Conservation (phyloP, 805 yeast genomes). For the Pichia nakasei region DNA sequence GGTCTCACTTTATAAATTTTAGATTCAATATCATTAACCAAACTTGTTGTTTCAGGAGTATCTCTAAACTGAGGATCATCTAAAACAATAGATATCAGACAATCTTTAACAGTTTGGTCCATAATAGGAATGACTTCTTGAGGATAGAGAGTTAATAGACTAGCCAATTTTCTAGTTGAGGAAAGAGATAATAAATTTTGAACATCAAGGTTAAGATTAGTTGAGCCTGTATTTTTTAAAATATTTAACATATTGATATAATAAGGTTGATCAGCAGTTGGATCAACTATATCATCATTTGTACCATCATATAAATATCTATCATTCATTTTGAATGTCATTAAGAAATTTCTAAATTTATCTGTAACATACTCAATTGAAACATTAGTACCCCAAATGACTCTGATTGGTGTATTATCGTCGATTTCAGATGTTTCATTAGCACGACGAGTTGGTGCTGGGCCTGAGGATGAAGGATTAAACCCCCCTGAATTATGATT, state of each 20-base stretch:
- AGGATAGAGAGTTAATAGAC: constrained; percentile 85
- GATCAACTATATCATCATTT: constrained; percentile 25
- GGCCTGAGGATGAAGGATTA: background rate
- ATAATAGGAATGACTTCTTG: constrained; percentile 95
- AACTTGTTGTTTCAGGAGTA: constrained; percentile 13
- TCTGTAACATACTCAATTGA: constrained; percentile 82
- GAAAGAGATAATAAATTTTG: constrained; percentile 69
- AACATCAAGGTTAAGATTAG: constrained; percentile 80
- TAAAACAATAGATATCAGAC: constrained; percentile 65
- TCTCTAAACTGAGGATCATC: constrained; percentile 30
- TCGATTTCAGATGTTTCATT: background rate
- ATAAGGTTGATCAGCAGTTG: constrained; percentile 60
- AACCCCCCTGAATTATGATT: background rate
- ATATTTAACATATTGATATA: constrained; percentile 66
- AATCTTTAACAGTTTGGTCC: constrained; percentile 93
- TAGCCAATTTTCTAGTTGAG: constrained; percentile 67
- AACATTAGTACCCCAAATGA: constrained; percentile 98
- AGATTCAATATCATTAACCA: constrained; percentile 63
- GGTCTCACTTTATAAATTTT: constrained; percentile 84
- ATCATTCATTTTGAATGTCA: constrained; percentile 73
- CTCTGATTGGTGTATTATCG: constrained; percentile 67
- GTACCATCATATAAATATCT: constrained; percentile 44
- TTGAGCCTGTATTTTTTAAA: constrained; percentile 70
- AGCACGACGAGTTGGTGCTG: background rate
- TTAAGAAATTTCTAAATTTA: constrained; percentile 71